Percentiles rank a stretch among this genome's conserved stretches.
Conservation (phyloP, 768 basidiomycete species). For the Leccinum rimulosum region DNA sequence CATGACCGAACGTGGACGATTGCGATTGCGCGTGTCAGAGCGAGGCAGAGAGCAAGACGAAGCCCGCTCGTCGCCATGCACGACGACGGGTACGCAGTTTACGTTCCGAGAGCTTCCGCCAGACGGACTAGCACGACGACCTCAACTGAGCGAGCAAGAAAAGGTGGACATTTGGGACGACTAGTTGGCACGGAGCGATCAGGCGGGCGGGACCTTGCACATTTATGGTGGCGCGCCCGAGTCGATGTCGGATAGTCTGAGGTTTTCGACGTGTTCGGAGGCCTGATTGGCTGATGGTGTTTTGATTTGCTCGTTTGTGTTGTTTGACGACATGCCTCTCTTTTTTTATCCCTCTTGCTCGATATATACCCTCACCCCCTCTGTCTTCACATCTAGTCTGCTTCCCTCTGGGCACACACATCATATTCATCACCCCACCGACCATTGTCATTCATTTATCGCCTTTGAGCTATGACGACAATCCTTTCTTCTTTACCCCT, state of each 20-base stretch:
- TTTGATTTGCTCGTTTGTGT: background rate
- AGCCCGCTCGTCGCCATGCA: conserved; percentile 3
- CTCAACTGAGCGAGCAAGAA: conserved; percentile 59
- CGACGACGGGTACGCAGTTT: conserved; percentile 29
- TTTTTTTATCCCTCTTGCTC: background rate
- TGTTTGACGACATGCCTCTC: background rate
- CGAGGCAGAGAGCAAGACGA: conserved; percentile 8
- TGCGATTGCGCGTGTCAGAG: background rate
- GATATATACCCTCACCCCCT: background rate
- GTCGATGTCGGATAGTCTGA: conserved; percentile 43
- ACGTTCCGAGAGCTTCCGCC: conserved; percentile 48
- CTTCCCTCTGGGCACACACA: background rate
- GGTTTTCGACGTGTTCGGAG: conserved; percentile 35
- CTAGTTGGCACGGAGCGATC: conserved; percentile 59
- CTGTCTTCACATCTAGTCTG: background rate
- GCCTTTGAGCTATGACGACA: background rate
- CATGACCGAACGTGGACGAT: conserved; percentile 4
- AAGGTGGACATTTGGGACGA: conserved; percentile 73
- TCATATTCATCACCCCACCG: background rate
- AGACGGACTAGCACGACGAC: conserved; percentile 27
- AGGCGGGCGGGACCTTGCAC: conserved; percentile 73
- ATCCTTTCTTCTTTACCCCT: background rate
- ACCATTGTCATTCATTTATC: background rate
- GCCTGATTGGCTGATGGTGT: background rate
- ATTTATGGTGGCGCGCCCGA: conserved; percentile 35